phyloP scores from a whole-genome alignment of 2,329 filamentous ascomycete genomes.

The Fusarium vanettenii region DNA sequence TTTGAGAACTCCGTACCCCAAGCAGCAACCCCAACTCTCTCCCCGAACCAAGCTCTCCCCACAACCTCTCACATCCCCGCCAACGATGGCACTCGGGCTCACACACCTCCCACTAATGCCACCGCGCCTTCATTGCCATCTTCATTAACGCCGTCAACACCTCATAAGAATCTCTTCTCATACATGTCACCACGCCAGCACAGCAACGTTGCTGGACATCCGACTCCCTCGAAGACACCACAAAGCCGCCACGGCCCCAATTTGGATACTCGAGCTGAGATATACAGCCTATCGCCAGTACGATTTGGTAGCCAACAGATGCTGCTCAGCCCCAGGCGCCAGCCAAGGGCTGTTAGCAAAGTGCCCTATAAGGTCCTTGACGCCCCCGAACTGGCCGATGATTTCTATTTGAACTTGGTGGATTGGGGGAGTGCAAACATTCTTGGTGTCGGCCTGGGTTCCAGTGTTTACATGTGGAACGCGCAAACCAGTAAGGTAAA shows the following conservation, averaged over 20 bases:
- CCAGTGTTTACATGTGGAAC: constrained; percentile 99
- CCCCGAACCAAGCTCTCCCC: constrained; percentile 66
- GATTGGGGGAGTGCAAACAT: constrained; percentile 98
- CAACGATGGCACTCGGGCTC: constrained; percentile 77
- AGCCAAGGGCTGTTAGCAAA: constrained; percentile 91
- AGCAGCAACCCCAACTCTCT: constrained; percentile 72
- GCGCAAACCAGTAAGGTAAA: constrained; percentile 90
- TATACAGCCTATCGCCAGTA: constrained; percentile 96
- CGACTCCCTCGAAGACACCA: constrained; percentile 89
- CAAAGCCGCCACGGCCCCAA: constrained; percentile 90
- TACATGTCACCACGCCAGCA: constrained; percentile 84
- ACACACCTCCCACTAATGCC: constrained; percentile 80
- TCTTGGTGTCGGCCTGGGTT: constrained; percentile 90
- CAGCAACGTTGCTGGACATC: constrained; percentile 79
- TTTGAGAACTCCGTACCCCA: constrained; percentile 94
- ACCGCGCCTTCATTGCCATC: constrained; percentile 73
- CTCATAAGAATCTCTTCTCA: constrained; percentile 96
- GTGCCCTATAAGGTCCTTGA: constrained; percentile 98
- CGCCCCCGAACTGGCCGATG: constrained; percentile 93
- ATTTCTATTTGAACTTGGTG: constrained; percentile 97
- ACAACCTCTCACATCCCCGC: constrained; percentile 63
- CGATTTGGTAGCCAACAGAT: constrained; percentile 93
- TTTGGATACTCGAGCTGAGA: constrained; percentile 87
- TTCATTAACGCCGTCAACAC: constrained; percentile 88
- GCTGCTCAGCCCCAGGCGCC: constrained; percentile 88